phyloP scores from a whole-genome alignment of 164 flowering plant genomes.

The Warburgia ugandensis region DNA sequence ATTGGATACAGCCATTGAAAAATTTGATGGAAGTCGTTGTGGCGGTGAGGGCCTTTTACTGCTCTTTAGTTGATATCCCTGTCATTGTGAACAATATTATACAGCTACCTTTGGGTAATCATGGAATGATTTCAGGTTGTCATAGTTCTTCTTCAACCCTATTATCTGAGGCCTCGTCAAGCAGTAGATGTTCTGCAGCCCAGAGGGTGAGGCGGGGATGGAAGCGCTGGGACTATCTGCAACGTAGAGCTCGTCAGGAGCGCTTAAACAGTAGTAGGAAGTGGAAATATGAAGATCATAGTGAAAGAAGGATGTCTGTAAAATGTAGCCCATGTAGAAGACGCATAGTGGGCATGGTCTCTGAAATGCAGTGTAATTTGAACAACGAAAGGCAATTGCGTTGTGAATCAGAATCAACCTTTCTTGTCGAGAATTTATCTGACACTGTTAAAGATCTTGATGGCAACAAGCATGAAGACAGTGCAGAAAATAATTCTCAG shows the following conservation, averaged over 20 bases:
- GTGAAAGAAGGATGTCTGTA: constrained; percentile 22
- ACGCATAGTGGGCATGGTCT: constrained; percentile 8
- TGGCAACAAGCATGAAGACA: constrained; percentile 13
- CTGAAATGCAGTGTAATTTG: constrained; percentile 16
- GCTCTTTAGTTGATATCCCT: neutral
- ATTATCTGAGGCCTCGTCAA: constrained; percentile 36
- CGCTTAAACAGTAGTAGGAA: constrained; percentile 64
- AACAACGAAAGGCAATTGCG: too few species aligned
- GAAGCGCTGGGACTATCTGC: constrained; percentile 57
- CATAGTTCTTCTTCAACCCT: constrained; percentile 23
- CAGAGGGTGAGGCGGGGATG: constrained; percentile 46
- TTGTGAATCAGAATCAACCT: constrained; percentile 8
- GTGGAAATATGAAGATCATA: constrained; percentile 45
- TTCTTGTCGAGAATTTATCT: constrained; percentile 26
- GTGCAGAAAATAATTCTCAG: constrained; percentile 22
- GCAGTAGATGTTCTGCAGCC: constrained; percentile 35
- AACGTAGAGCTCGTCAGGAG: constrained; percentile 79
- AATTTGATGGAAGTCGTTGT: constrained; percentile 20
- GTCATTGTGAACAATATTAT: neutral
- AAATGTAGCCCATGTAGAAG: constrained; percentile 25
- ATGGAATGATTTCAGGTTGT: constrained; percentile 32
- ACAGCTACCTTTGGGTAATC: neutral
- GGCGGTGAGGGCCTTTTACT: constrained; percentile 25
- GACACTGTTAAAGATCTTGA: constrained; percentile 20
- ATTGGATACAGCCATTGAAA: constrained; percentile 31